Percentiles rank a stretch among this genome's conserved stretches.
These are phyloP conservation scores for Aureobasidium sp. DNA, from an alignment of 2,329 filamentous ascomycete genomes.

Conservation along the genomic window DNA sequence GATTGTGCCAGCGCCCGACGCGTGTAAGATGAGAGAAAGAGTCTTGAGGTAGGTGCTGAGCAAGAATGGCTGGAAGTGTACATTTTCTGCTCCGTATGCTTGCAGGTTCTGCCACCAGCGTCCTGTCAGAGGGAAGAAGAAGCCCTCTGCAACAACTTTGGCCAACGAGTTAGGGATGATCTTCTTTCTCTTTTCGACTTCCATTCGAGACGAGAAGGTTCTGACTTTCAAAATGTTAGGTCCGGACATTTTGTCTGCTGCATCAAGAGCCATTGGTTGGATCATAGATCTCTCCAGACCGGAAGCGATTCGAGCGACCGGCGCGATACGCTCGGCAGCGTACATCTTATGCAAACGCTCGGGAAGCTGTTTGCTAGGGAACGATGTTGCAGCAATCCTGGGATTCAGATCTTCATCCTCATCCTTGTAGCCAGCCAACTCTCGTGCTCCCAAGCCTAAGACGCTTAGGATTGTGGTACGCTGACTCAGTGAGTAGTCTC, in stretches of 20 bases:
- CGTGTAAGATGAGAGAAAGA: conserved; percentile 72
- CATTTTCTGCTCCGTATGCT: conserved; percentile 40
- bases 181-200: conserved; percentile 53
- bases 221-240: conserved; percentile 82
- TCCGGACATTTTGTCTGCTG: conserved; percentile 71
- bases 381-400: conserved; percentile 37
- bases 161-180: conserved; percentile 72
- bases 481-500: conserved; percentile 84
- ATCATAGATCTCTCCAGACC: conserved; percentile 67
- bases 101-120: conserved; percentile 46
- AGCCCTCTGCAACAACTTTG: conserved; percentile 63
- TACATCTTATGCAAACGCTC: conserved; percentile 68
- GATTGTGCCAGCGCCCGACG: conserved; percentile 71
- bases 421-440: conserved; percentile 70
- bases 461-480: conserved; percentile 74
- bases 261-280: conserved; percentile 70
- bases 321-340: conserved; percentile 26
- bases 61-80: conserved; percentile 67
- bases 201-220: conserved; percentile 75
- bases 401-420: conserved; percentile 43
- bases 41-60: conserved; percentile 80
- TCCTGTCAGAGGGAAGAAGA: conserved; percentile 81
- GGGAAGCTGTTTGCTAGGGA: conserved; percentile 76
- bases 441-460: conserved; percentile 72
- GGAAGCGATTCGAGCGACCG: conserved; percentile 46